These are phyloP conservation scores for Sporothrix inflata DNA, from an alignment of 2,329 filamentous ascomycete species.

Conservation along the genomic window DNA sequence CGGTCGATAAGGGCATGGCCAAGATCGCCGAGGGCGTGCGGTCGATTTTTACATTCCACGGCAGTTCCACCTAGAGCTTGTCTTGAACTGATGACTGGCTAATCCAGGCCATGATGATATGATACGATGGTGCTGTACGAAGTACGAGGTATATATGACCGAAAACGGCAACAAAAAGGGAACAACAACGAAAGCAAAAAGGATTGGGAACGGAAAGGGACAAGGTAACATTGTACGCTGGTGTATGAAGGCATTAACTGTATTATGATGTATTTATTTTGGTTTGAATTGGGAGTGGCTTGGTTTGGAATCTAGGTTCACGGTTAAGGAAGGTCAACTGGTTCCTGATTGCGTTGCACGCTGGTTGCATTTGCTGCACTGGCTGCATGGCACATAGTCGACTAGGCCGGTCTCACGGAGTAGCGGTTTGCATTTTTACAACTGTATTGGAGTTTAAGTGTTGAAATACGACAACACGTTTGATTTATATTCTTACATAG, in stretches of 20 bases:
- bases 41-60: slow-evolving; percentile 29
- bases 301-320: background rate
- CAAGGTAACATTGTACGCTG: background rate
- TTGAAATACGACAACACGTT: slow-evolving; percentile 1
- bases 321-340: background rate
- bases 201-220: background rate
- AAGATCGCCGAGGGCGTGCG: slow-evolving; percentile 32
- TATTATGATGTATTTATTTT: slow-evolving; percentile 28
- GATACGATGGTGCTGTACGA: slow-evolving; percentile 9
- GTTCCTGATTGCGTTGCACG: background rate
- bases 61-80: background rate
- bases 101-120: background rate
- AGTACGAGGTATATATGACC: background rate
- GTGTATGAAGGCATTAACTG: slow-evolving; percentile 12
- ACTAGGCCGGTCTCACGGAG: background rate
- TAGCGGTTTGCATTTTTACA: background rate
- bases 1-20: slow-evolving; percentile 34
- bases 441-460: slow-evolving; percentile 4
- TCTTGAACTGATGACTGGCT: background rate
- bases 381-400: background rate
- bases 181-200: slow-evolving; percentile 10
- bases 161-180: background rate
- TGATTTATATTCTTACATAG: background rate
- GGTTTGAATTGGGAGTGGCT: background rate
- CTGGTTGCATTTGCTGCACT: background rate